Evolutionary conservation across 2,329 filamentous ascomycete species (phyloP), one percentile per base, ranked within the genome.

Genomic region (Aureobasidium mangrovei): DNA sequence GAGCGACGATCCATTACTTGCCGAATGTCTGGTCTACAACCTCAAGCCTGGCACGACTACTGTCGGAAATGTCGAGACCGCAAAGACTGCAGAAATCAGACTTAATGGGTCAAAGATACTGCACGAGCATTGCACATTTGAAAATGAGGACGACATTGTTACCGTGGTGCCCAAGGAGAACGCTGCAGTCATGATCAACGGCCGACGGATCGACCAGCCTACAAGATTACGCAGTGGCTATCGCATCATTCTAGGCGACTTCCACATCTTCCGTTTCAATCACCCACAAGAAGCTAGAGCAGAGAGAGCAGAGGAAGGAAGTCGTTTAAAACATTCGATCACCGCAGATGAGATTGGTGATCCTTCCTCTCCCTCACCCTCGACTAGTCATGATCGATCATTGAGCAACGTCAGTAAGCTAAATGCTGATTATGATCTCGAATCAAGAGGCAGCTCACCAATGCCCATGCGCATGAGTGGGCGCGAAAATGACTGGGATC

Each of bases 111-210:
- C 88, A 8, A 88, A 91, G 64, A 97, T 98, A 58, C 75, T 97
- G 43, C 83, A 88, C 58, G 86, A 96, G 51, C 93, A 98, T 70
- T 98, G 93, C 69, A 85, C 80, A 0, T 96, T 98, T 65, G 91
- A 98, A 60, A 95, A 98, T 64, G 74, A 85, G 3, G 91, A 98
- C 63, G 93, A 91, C 53, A 83, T 87, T 2, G 93, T 98, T n/a
- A 96, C 89, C 0, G 77, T 98, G 24, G 80, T 94, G 32, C 93
- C 93, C 0, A 85, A 80, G 58, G 89, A 95, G 62, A 89, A 88
- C n/a, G 93, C 93, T 1, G 89, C 91, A 8, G 88, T 98, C 56
- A 98, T 98, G 93, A 89, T 98, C 51, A 98, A 98, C 64, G 93
- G 93, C 56, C 81, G 91, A 60, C 86, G 91, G 18, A 87, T 97